phyloP scores from a whole-genome alignment of 2,329 filamentous ascomycete species.

The Pseudofabraea citricarpa region DNA sequence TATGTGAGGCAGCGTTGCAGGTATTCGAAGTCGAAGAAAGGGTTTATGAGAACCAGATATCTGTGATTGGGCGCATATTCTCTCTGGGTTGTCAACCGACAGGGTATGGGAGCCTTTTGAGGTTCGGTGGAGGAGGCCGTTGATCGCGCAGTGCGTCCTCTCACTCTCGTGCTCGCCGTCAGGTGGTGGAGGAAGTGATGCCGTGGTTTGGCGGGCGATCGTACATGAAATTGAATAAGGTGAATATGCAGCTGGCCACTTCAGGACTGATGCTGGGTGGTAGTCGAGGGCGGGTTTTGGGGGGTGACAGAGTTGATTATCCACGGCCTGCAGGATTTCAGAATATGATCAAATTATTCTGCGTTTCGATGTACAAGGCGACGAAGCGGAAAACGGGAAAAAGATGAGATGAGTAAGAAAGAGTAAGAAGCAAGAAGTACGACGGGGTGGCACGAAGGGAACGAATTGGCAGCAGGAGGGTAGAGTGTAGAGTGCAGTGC shows the following conservation, averaged over 20 bases:
- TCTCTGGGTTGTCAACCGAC: conserved; percentile 6
- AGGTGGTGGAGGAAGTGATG: background rate
- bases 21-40: conserved; percentile 9
- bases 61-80: conserved; percentile 23
- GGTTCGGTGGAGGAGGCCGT: background rate
- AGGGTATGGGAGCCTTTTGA: background rate
- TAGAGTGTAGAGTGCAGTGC: background rate
- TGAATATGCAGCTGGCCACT: background rate
- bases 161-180: background rate
- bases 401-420: too few species aligned
- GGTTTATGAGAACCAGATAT: conserved; percentile 16
- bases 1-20: conserved; percentile 17
- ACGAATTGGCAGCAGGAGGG: background rate
- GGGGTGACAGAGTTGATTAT: background rate
- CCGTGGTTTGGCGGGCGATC: background rate
- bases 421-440: too few species aligned
- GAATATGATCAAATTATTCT: background rate
- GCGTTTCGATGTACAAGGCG: background rate
- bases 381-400: background rate
- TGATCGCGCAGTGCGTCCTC: background rate
- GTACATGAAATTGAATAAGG: background rate
- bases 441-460: background rate
- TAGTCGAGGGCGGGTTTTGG: background rate
- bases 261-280: background rate
- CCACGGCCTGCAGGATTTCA: background rate